Conservation (phyloP, 2,329 filamentous ascomycete genomes). For the Pseudonectria buxi region DNA sequence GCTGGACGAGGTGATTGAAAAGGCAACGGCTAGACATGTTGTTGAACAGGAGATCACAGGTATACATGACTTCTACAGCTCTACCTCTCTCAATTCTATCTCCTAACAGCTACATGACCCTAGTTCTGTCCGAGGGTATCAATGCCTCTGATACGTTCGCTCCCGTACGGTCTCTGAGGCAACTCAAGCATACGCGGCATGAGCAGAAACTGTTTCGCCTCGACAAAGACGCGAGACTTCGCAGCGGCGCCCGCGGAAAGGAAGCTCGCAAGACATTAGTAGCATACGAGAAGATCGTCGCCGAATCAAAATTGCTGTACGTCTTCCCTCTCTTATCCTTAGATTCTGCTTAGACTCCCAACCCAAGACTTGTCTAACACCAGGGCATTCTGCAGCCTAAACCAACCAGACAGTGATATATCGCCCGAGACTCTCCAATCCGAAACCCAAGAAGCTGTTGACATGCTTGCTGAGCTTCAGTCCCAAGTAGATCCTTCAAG, state of each 20-base stretch:
- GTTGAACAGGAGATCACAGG: slow-evolving; percentile 55
- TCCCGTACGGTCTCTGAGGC: slow-evolving; percentile 54
- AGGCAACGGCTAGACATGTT: slow-evolving; percentile 48
- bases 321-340: slow-evolving; percentile 16
- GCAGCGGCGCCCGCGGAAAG: slow-evolving; percentile 69
- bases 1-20: slow-evolving; percentile 61
- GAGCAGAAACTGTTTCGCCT: slow-evolving; percentile 59
- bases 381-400: slow-evolving; percentile 25
- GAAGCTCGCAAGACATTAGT: slow-evolving; percentile 69
- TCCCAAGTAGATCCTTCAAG: slow-evolving; percentile 60
- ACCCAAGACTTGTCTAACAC: background rate
- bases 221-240: slow-evolving; percentile 65
- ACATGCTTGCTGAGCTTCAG: slow-evolving; percentile 64
- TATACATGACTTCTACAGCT: slow-evolving; percentile 23
- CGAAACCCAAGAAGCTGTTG: slow-evolving; percentile 63
- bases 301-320: slow-evolving; percentile 48
- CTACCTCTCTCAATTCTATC: slow-evolving; percentile 10
- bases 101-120: too few species aligned
- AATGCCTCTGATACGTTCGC: slow-evolving; percentile 49
- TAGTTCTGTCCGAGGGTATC: slow-evolving; percentile 53
- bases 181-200: slow-evolving; percentile 55
- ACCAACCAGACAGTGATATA: slow-evolving; percentile 51
- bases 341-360: background rate
- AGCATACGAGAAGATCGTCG: slow-evolving; percentile 59
- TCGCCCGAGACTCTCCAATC: slow-evolving; percentile 48